These are phyloP conservation scores for Thielaviopsis punctulata DNA, from an alignment of 2,329 filamentous ascomycete genomes.

Conservation along the genomic window DNA sequence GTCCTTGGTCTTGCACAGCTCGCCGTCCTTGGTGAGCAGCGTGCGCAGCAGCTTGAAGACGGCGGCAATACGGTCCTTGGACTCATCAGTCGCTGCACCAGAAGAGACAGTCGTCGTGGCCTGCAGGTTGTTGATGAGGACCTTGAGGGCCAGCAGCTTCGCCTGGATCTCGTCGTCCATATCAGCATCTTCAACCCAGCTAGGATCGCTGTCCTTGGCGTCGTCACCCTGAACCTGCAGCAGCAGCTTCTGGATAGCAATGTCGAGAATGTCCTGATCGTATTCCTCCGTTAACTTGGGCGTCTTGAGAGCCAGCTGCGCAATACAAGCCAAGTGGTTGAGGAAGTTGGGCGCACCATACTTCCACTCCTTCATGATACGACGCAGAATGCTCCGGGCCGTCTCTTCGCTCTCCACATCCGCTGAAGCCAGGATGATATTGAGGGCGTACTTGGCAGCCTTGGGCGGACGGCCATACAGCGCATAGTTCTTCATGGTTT, in stretches of 20 bases:
- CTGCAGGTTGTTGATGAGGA: conserved; percentile 71
- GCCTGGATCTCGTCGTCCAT: conserved; percentile 68
- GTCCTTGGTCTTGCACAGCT: conserved; percentile 56
- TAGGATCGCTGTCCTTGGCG: conserved; percentile 35
- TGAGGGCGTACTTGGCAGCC: conserved; percentile 85
- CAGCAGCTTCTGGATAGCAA: conserved; percentile 59
- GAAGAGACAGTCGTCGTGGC: conserved; percentile 25
- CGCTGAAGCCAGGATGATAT: conserved; percentile 62
- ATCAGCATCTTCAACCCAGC: conserved; percentile 50
- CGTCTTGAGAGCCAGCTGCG: conserved; percentile 59
- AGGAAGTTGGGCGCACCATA: conserved; percentile 62
- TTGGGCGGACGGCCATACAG: conserved; percentile 64
- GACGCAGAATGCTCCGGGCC: conserved; percentile 65
- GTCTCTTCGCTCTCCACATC: conserved; percentile 64
- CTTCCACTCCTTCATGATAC: conserved; percentile 54
- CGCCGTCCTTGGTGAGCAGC: conserved; percentile 58
- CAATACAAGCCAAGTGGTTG: conserved; percentile 52
- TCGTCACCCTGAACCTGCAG: conserved; percentile 47
- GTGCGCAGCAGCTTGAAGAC: conserved; percentile 67
- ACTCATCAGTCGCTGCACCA: too few relatives aligned
- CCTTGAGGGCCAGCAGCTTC: conserved; percentile 69
- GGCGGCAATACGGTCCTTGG: conserved; percentile 43
- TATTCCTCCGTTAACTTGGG: conserved; percentile 56
- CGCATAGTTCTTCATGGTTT: conserved; percentile 69
- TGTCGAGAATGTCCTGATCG: conserved; percentile 60